Evolutionary conservation across 805 yeast genomes (phyloP).

Genomic region (Starmerella bombi): DNA sequence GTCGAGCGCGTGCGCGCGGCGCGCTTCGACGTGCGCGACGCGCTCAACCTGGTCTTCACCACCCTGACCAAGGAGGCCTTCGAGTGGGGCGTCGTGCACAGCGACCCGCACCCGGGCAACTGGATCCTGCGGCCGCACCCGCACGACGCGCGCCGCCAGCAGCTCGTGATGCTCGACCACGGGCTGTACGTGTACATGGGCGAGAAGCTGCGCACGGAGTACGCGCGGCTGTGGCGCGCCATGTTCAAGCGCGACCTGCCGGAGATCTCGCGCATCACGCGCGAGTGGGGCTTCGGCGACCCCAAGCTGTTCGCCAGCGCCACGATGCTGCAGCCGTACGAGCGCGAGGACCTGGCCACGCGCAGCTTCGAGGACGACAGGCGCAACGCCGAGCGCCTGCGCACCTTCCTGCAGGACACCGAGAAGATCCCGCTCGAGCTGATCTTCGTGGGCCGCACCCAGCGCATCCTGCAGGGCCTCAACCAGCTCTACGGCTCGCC

Average conservation of each 20-base stretch:
- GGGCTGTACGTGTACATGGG: constrained; percentile 52
- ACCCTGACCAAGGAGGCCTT: constrained; percentile 48
- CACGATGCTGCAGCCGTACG: constrained; percentile 38
- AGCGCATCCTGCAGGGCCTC: constrained; percentile 61
- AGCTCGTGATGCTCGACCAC: constrained; percentile 60
- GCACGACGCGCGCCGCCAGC: constrained; percentile 19
- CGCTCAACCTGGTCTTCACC: constrained; percentile 40
- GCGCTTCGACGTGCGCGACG: constrained; percentile 29
- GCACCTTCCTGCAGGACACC: constrained; percentile 45
- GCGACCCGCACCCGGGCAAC: constrained; percentile 78
- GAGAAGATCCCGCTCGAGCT: constrained; percentile 54
- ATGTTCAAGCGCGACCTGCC: constrained; percentile 40
- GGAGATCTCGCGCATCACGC: constrained; percentile 38
- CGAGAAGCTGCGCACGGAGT: constrained; percentile 40
- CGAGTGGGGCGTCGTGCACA: constrained; percentile 54
- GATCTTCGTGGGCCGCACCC: constrained; percentile 52
- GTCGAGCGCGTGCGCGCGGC: constrained; percentile 31
- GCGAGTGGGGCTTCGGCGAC: constrained; percentile 56
- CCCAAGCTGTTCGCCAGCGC: constrained; percentile 49
- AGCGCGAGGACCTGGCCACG: constrained; percentile 16
- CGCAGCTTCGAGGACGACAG: constrained; percentile 32
- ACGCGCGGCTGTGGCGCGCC: constrained; percentile 50
- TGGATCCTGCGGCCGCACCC: constrained; percentile 37
- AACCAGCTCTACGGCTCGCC: constrained; percentile 58
- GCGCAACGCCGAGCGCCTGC: constrained; percentile 36